phyloP scores from a whole-genome alignment of 208 protist species.

The Acanthamoeba quina region DNA sequence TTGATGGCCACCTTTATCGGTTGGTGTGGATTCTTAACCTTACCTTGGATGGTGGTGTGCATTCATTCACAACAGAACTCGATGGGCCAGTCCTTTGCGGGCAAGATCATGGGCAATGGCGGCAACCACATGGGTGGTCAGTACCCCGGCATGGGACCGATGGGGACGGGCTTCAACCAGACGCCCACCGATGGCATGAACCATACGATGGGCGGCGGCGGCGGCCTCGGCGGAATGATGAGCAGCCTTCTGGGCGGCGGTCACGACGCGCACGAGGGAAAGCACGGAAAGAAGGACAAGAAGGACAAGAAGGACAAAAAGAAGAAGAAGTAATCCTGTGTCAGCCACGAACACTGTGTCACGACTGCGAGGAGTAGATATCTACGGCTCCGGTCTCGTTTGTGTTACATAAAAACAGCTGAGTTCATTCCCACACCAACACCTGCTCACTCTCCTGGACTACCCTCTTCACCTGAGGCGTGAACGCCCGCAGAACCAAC shows the following conservation, averaged over 20 bases:
- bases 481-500: no score
- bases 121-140: background rate
- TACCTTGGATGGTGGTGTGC: no score
- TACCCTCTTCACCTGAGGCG: no score
- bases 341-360: background rate
- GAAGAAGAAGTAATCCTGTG: background rate
- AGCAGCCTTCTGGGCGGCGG: background rate
- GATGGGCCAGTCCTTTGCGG: background rate
- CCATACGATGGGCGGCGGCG: background rate
- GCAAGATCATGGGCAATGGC: background rate
- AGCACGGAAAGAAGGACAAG: slow-evolving; percentile 1
- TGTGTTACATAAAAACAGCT: no score
- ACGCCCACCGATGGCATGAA: background rate
- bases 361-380: no score
- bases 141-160: background rate
- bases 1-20: background rate
- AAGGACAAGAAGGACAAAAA: slow-evolving; percentile 22
- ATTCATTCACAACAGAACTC: background rate
- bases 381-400: no score
- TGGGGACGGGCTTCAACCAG: background rate
- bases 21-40: no score
- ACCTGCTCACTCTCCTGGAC: no score
- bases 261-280: background rate
- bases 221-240: background rate
- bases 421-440: no score